Conservation (phyloP, 176 grass and related monocot species). For the Ananas comosus region DNA sequence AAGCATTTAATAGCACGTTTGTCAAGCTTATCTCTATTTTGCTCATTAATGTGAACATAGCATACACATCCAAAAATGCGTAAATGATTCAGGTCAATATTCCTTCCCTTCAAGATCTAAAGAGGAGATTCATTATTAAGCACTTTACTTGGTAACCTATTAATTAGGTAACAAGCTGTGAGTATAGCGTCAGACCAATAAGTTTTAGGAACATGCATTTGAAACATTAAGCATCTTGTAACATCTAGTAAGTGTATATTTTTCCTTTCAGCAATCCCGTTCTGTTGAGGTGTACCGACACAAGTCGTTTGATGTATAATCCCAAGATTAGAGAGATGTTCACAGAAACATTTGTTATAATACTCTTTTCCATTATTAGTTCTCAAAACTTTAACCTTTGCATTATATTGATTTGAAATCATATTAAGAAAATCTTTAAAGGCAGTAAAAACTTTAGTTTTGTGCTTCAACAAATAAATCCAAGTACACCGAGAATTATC, state of each 20-base stretch:
- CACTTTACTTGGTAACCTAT: not conserved
- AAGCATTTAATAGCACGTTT: not conserved
- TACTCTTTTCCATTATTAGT: conserved; percentile 16
- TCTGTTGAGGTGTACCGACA: conserved; percentile 1
- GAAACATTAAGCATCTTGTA: not conserved
- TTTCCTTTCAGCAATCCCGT: conserved; percentile 6
- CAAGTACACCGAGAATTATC: conserved; percentile 6
- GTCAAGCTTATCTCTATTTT: not conserved
- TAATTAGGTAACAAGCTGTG: conserved; percentile 7
- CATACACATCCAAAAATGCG: conserved; percentile 2
- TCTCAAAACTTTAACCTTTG: conserved; percentile 3
- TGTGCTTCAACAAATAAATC: not conserved
- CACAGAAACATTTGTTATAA: not conserved
- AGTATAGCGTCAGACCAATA: not conserved
- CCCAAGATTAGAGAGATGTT: not conserved
- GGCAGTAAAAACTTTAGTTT: not conserved
- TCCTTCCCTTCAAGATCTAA: not conserved
- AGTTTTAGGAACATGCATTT: not conserved
- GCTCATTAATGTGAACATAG: not conserved
- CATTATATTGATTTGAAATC: not conserved
- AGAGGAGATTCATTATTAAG: not conserved
- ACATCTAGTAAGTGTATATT: conserved; percentile 4
- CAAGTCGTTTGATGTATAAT: conserved; percentile 5
- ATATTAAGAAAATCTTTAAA: conserved; percentile 6
- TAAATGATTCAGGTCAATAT: not conserved